A percentile compares a stretch with the other conserved stretches of the same genome.
phyloP scores from a whole-genome alignment of 495 filamentous ascomycete species.

The Oidiodendron maius region DNA sequence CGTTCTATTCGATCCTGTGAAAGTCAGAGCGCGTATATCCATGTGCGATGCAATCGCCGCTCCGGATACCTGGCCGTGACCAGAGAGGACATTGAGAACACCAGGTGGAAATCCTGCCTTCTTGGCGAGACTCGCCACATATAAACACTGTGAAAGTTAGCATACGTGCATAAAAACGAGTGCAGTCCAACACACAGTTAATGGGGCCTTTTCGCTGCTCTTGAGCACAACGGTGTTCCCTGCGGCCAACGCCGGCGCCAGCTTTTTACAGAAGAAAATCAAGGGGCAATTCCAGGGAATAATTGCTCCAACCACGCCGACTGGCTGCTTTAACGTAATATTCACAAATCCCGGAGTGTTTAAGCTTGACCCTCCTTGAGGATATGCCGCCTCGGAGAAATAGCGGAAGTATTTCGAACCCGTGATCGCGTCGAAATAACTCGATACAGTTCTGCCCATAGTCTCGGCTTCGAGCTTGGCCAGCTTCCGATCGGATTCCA shows the following conservation, averaged over 20 bases:
- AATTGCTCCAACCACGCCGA: conserved; percentile 49
- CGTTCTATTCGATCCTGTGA: conserved; percentile 87
- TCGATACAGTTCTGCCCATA: conserved; percentile 40
- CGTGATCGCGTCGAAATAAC: conserved; percentile 33
- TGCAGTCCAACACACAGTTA: too few relatives aligned
- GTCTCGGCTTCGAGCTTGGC: conserved; percentile 46
- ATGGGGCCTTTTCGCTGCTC: conserved; percentile 70
- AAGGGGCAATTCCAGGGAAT: conserved; percentile 47
- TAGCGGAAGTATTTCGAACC: conserved; percentile 23
- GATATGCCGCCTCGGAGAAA: conserved; percentile 31
- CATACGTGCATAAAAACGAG: too few relatives aligned
- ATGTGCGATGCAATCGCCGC: conserved; percentile 88
- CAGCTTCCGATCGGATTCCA: conserved; percentile 65
- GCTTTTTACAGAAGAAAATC: conserved; percentile 30
- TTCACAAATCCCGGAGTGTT: conserved; percentile 16
- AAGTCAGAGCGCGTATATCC: conserved; percentile 95
- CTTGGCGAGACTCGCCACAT: conserved; percentile 70
- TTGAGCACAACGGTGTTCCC: conserved; percentile 76
- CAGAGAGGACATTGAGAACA: conserved; percentile 90
- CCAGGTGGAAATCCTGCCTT: conserved; percentile 94
- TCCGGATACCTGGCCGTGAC: conserved; percentile 79
- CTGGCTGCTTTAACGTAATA: conserved; percentile 70
- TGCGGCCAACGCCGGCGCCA: conserved; percentile 60
- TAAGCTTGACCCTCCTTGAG: conserved; percentile 9
- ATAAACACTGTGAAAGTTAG: too few relatives aligned